phyloP scores from a whole-genome alignment of 2,329 filamentous ascomycete species.

The Pseudogymnoascus sp. region DNA sequence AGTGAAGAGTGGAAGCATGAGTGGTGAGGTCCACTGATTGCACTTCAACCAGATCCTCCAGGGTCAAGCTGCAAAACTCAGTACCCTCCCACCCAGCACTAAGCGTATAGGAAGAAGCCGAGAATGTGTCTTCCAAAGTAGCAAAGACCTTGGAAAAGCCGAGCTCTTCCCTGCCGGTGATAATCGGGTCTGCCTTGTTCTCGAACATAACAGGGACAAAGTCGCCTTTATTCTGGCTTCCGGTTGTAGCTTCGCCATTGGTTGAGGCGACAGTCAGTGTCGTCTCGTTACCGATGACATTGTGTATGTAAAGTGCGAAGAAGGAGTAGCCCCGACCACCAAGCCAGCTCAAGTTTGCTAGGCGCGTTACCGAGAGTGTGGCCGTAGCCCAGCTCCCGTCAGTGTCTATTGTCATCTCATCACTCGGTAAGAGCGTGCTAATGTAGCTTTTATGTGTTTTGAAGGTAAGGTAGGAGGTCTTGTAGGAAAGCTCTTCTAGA shows the following conservation, averaged over 20 bases:
- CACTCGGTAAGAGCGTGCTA: background rate
- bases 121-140: slow-evolving; percentile 14
- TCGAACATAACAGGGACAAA: slow-evolving; percentile 48
- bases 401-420: slow-evolving; percentile 9
- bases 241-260: slow-evolving; percentile 35
- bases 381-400: slow-evolving; percentile 27
- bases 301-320: slow-evolving; percentile 53
- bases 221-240: slow-evolving; percentile 31
- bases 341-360: slow-evolving; percentile 50
- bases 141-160: slow-evolving; percentile 46
- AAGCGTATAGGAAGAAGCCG: slow-evolving; percentile 10
- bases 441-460: slow-evolving; percentile 14
- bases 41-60: slow-evolving; percentile 8
- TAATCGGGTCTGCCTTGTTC: slow-evolving; percentile 48
- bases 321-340: slow-evolving; percentile 50
- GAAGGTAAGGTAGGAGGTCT: slow-evolving; percentile 28
- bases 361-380: slow-evolving; percentile 33
- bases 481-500: slow-evolving; percentile 19
- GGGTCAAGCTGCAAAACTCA: slow-evolving; percentile 15
- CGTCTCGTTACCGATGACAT: slow-evolving; percentile 36
- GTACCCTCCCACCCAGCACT: slow-evolving; percentile 19
- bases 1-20: background rate
- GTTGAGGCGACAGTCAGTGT: slow-evolving; percentile 41
- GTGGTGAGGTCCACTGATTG: background rate
- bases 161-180: slow-evolving; percentile 46